Evolutionary conservation across 192 early-diverging fungal genomes (phyloP).

Genomic region (Rhizophagus sp.): DNA sequence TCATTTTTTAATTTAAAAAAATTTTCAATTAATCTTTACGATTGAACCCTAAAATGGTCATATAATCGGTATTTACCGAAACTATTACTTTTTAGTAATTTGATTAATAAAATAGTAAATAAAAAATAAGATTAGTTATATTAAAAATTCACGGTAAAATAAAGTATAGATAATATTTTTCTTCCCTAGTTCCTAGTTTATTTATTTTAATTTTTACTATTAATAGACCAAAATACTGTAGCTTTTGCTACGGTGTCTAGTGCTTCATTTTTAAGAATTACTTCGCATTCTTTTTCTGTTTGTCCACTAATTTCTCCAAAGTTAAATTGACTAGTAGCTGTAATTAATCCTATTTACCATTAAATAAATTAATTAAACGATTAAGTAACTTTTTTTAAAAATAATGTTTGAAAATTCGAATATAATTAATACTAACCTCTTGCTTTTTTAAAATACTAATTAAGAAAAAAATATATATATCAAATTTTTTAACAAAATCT

Average conservation of each 20-base stretch:
- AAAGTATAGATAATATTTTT: not conserved
- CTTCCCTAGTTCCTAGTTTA: too few relatives aligned
- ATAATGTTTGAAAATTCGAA: too few relatives aligned
- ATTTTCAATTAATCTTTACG: too few relatives aligned
- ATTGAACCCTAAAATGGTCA: too few relatives aligned
- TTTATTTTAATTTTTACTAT: not conserved
- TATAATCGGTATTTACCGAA: too few relatives aligned
- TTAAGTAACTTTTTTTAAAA: too few relatives aligned
- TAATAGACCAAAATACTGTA: slow-evolving; percentile 30
- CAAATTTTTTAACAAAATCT: not conserved
- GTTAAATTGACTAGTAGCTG: slow-evolving; percentile 39
- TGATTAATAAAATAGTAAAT: too few relatives aligned
- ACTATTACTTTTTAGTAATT: too few relatives aligned
- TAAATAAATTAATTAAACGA: too few relatives aligned
- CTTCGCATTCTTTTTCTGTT: slow-evolving; percentile 15
- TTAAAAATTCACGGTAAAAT: not conserved
- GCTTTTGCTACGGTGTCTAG: slow-evolving; percentile 38
- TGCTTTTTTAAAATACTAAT: slow-evolving; percentile 46
- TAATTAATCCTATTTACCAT: slow-evolving; percentile 35
- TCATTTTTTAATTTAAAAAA: too few relatives aligned
- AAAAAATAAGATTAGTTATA: not conserved
- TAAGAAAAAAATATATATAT: not conserved
- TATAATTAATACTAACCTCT: slow-evolving; percentile 27
- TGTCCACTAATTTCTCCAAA: slow-evolving; percentile 5
- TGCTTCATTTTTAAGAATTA: slow-evolving; percentile 31